phyloP scores from a whole-genome alignment of 345 rosid species.

The Eucalyptus guilfoylei region DNA sequence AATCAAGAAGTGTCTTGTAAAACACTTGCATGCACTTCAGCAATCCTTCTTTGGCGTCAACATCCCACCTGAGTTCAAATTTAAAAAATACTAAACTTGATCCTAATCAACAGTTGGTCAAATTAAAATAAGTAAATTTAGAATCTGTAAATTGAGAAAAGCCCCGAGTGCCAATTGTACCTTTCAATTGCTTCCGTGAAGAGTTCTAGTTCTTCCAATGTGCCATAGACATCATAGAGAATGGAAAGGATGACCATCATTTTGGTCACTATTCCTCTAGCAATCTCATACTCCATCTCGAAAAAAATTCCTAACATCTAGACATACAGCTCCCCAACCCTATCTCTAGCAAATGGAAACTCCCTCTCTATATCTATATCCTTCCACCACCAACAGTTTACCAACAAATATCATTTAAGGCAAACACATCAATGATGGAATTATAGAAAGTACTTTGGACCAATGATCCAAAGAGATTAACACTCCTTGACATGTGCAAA shows the following conservation, averaged over 20 bases:
- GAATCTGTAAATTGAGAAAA: not conserved
- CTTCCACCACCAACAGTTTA: not conserved
- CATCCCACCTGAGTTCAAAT: not conserved
- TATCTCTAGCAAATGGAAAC: constrained; percentile 1
- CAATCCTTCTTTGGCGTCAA: not conserved
- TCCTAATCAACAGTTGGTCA: too few species aligned
- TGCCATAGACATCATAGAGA: not conserved
- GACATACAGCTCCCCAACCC: not conserved
- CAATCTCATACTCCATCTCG: not conserved
- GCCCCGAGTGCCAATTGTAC: not conserved
- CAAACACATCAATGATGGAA: not conserved
- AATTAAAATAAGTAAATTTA: not conserved
- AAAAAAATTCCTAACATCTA: not conserved
- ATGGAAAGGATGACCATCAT: not conserved
- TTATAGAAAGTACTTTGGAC: not conserved
- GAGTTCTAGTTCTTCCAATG: not conserved
- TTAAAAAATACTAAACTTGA: not conserved
- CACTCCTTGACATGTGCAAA: not conserved
- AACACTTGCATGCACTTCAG: not conserved
- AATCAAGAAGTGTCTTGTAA: not conserved
- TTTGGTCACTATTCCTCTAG: not conserved
- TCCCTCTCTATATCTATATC: not conserved
- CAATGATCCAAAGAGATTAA: not conserved
- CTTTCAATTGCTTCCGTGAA: not conserved
- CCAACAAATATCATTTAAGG: not conserved